phyloP scores from a whole-genome alignment of 169 alveolate species.

The Babesia ovata region DNA sequence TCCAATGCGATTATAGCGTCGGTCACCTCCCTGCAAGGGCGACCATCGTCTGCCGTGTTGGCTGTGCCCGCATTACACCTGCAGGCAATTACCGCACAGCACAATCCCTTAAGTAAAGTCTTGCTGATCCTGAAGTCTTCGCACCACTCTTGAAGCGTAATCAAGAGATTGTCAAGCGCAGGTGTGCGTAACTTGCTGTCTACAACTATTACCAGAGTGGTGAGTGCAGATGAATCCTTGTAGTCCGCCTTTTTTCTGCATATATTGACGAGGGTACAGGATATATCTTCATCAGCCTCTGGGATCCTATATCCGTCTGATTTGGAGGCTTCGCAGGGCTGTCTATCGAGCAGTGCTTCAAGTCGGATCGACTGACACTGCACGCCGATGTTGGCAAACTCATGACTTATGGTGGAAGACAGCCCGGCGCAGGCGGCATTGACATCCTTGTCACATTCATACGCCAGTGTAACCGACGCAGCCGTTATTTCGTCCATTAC shows the following conservation, averaged over 20 bases:
- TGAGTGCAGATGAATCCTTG: not conserved
- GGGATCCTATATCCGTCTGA: not conserved
- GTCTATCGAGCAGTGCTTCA: not conserved
- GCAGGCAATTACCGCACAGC: conserved; percentile 21
- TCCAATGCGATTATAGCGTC: not conserved
- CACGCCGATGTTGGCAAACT: conserved; percentile 25
- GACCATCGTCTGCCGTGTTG: not conserved
- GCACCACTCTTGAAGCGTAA: conserved; percentile 44
- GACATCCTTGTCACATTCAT: not conserved
- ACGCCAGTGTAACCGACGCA: conserved; percentile 10
- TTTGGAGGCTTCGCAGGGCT: not conserved
- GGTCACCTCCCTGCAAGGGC: not conserved
- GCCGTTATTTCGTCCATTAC: not conserved
- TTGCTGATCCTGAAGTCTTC: conserved; percentile 49
- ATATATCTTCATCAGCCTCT: not conserved
- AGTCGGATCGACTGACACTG: conserved; percentile 17
- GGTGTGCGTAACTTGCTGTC: conserved; percentile 14
- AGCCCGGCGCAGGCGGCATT: conserved; percentile 1
- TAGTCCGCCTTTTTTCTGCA: not conserved
- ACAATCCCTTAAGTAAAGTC: conserved; percentile 6
- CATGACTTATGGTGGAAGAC: conserved; percentile 9
- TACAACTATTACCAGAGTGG: conserved; percentile 35
- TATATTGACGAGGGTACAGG: conserved; percentile 9
- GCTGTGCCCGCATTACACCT: not conserved
- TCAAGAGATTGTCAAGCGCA: conserved; percentile 9